Evolutionary conservation across 169 alveolate genomes (phyloP), one percentile per base, ranked within the genome.

Genomic region (Babesia ovata): DNA sequence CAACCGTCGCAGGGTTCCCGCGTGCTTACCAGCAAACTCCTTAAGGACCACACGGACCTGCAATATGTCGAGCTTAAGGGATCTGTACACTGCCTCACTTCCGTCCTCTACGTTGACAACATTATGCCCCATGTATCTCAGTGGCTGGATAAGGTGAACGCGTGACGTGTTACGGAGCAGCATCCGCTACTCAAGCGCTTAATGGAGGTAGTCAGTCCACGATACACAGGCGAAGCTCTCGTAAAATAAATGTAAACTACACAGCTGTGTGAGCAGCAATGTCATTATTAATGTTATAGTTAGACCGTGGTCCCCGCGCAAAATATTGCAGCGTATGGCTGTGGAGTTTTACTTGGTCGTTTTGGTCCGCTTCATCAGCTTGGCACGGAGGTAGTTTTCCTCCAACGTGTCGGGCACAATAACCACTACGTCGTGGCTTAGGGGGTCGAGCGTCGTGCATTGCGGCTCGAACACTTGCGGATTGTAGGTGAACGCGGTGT

Each of bases 371-470:
- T 26, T 63, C 19, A 71, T 39, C 42, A 79, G 33, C 50, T 72
- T 79, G 21, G 88, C 79, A 19, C 88, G 75, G 44, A 79, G 45
- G 28, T 67, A 28, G 2, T 85, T 78, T 33, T 79, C 88, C 48
- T 79, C 88, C 22, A 14, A 2, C 11, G 45, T 26, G 36, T 79
- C 88, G 36, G 88, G 88, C n/a, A 79, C 88, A 17, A 79, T 11
- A 16, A 79, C 22, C n/a, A 79, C 88, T 33, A 79, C 19, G 49
- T 79, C 88, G 44, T 54, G 70, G 46, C 45, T 36, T 44, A 69
- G 22, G 0, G 75, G 75, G 58, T 62, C 72, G 6, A 63, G 48
- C 21, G 21, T 61, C 28, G 63, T 83, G 11, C 83, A 46, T 29
- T 61, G 78, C 11, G 26, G 29, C 8, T 77, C 73, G 63, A 77